A percentile compares a stretch with the other conserved stretches of the same genome.
Evolutionary conservation across 192 early-diverging fungal species (phyloP).

Genomic region (Tieghemiomyces parasiticus): DNA sequence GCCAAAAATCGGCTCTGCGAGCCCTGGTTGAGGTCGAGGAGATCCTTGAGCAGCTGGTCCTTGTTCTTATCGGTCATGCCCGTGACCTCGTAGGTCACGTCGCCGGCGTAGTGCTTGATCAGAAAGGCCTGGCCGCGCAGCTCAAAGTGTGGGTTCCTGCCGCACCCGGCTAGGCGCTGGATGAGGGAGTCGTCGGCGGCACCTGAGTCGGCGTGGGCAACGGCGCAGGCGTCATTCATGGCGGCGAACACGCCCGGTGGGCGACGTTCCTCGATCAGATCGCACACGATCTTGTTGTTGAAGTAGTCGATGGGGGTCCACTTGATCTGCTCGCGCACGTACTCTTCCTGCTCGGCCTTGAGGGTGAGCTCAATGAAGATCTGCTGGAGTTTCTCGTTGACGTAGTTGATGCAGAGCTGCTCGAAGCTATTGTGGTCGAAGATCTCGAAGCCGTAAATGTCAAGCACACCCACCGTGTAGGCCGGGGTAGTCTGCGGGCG

Average conservation of each 20-base stretch:
- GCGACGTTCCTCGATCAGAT: slow-evolving; percentile 91
- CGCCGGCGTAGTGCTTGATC: slow-evolving; percentile 92
- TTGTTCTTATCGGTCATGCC: slow-evolving; percentile 99
- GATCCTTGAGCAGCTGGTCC: slow-evolving; percentile 87
- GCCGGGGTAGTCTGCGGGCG: slow-evolving; percentile 36
- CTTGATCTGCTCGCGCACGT: slow-evolving; percentile 85
- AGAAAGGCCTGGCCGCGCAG: slow-evolving; percentile 56
- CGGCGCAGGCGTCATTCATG: slow-evolving; percentile 95
- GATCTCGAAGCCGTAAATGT: slow-evolving; percentile 98
- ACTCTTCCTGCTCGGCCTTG: slow-evolving; percentile 98
- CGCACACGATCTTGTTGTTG: slow-evolving; percentile 99
- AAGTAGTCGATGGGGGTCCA: slow-evolving; percentile 99
- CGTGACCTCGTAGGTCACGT: slow-evolving; percentile 78
- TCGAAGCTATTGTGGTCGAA: slow-evolving; percentile 94
- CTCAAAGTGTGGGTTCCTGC: slow-evolving; percentile 60
- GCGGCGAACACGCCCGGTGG: slow-evolving; percentile 88
- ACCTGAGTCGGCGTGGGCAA: slow-evolving; percentile 82
- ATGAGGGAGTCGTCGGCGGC: slow-evolving; percentile 62
- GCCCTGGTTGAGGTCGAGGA: slow-evolving; percentile 71
- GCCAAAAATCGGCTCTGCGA: slow-evolving; percentile 63
- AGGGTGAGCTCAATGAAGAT: slow-evolving; percentile 98
- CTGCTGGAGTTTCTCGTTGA: slow-evolving; percentile 94
- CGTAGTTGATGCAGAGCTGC: slow-evolving; percentile 99
- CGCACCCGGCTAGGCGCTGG: slow-evolving; percentile 46
- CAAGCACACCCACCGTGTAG: slow-evolving; percentile 83